These are phyloP conservation scores for Colletotrichum spaethianum DNA, from an alignment of 2,329 filamentous ascomycete genomes.

Conservation along the genomic window DNA sequence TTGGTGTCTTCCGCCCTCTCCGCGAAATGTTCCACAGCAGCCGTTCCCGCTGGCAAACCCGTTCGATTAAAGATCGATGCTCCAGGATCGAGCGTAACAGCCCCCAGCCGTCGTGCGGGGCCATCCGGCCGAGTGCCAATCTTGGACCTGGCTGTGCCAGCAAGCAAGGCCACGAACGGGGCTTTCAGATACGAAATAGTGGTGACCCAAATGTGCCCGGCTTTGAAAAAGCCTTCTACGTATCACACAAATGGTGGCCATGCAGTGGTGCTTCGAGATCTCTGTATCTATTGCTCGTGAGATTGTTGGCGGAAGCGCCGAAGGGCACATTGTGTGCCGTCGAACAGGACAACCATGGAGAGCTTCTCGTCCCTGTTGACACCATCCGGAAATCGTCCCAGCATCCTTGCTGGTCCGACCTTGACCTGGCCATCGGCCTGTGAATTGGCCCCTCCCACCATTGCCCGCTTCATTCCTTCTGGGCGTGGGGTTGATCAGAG, in stretches of 20 bases:
- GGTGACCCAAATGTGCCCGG: neutral
- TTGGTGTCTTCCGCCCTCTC: neutral
- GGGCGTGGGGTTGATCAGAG: slow-evolving; percentile 38
- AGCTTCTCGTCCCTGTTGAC: slow-evolving; percentile 10
- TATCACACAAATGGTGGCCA: neutral
- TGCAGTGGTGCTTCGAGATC: neutral
- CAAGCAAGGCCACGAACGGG: slow-evolving; percentile 15
- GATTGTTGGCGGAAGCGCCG: slow-evolving; percentile 19
- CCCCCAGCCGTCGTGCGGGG: slow-evolving; percentile 28
- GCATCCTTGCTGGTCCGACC: slow-evolving; percentile 28
- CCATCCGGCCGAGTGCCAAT: slow-evolving; percentile 19
- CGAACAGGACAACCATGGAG: neutral
- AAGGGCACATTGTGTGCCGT: slow-evolving; percentile 1
- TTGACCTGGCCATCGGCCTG: slow-evolving; percentile 13
- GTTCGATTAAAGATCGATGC: slow-evolving; percentile 31
- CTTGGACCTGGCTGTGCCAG: neutral
- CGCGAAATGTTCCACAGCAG: slow-evolving; percentile 14
- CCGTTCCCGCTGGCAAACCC: slow-evolving; percentile 25
- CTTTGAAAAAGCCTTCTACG: neutral
- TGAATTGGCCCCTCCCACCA: slow-evolving; percentile 10
- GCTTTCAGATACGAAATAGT: slow-evolving; percentile 10
- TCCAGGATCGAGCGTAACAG: slow-evolving; percentile 15
- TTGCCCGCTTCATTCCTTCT: slow-evolving; percentile 28
- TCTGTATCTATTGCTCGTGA: slow-evolving; percentile 11
- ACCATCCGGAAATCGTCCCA: slow-evolving; percentile 20